These are phyloP conservation scores for Hypoxylon lienhwacheense DNA, from an alignment of 495 filamentous ascomycete species.

Conservation along the genomic window DNA sequence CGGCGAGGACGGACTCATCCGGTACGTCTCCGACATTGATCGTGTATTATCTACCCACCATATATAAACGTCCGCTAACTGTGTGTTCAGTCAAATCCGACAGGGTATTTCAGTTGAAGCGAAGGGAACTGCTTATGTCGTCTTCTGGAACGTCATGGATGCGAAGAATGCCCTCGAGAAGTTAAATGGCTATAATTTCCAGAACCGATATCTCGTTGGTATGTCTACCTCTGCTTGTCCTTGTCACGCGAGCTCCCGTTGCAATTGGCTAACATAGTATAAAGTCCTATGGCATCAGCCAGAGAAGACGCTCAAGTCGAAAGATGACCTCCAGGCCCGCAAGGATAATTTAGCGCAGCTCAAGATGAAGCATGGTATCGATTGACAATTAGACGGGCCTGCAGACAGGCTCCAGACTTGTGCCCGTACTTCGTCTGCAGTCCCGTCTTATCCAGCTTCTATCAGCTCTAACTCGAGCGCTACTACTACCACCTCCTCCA, in stretches of 20 bases:
- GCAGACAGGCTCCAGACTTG: constrained; percentile 52
- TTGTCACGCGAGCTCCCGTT: constrained; percentile 7
- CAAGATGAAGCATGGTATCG: constrained; percentile 97
- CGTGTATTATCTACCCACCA: not conserved
- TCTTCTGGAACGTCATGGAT: constrained; percentile 99
- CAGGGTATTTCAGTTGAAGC: constrained; percentile 97
- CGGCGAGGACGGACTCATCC: constrained; percentile 40
- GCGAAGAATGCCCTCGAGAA: constrained; percentile 98
- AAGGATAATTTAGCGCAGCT: constrained; percentile 97
- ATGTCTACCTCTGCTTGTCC: constrained; percentile 52
- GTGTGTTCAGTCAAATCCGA: constrained; percentile 79
- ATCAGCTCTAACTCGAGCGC: constrained; percentile 41
- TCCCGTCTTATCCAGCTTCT: constrained; percentile 53
- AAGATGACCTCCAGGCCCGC: constrained; percentile 91
- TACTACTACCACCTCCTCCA: constrained; percentile 33
- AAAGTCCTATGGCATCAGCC: constrained; percentile 97
- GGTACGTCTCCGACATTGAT: constrained; percentile 23
- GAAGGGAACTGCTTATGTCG: constrained; percentile 97
- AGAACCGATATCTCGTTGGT: constrained; percentile 99
- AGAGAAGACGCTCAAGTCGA: constrained; percentile 91
- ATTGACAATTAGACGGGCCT: constrained; percentile 77
- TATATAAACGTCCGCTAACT: constrained; percentile 37
- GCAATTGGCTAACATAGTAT: constrained; percentile 15
- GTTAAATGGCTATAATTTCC: constrained; percentile 99
- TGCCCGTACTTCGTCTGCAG: constrained; percentile 50